phyloP scores from a whole-genome alignment of 768 basidiomycete genomes.

The Amanita fuliginea region DNA sequence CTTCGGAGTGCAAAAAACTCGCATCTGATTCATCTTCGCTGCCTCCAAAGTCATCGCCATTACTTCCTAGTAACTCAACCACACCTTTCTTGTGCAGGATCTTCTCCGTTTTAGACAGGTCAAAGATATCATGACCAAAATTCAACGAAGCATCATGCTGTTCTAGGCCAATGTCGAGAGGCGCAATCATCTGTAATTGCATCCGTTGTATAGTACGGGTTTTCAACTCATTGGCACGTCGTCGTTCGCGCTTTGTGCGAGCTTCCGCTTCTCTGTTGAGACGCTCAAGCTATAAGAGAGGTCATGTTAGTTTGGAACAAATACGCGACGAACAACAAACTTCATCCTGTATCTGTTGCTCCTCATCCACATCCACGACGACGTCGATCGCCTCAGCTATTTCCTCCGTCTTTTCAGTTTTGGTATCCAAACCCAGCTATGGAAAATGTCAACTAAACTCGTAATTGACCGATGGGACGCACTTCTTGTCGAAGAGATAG shows the following conservation, averaged over 20 bases:
- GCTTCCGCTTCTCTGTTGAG: slow-evolving; percentile 68
- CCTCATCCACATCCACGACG: slow-evolving; percentile 68
- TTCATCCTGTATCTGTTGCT: slow-evolving; percentile 84
- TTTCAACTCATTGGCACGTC: slow-evolving; percentile 83
- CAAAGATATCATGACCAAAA: slow-evolving; percentile 82
- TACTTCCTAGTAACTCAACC: slow-evolving; percentile 21
- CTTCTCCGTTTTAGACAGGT: slow-evolving; percentile 49
- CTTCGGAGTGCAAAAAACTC: slow-evolving; percentile 45
- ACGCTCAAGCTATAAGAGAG: slow-evolving; percentile 59
- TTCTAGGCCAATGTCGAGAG: slow-evolving; percentile 91
- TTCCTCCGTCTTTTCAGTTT: slow-evolving; percentile 63
- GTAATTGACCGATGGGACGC: slow-evolving; percentile 10
- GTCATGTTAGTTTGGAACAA: slow-evolving; percentile 3
- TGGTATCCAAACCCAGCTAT: slow-evolving; percentile 79
- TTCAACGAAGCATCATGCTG: slow-evolving; percentile 64
- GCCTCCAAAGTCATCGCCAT: slow-evolving; percentile 11
- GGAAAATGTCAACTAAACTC: background rate
- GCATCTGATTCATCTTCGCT: slow-evolving; percentile 27
- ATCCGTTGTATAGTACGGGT: slow-evolving; percentile 83
- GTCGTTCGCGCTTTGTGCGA: slow-evolving; percentile 67
- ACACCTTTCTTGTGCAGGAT: slow-evolving; percentile 27
- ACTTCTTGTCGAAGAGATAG: slow-evolving; percentile 82
- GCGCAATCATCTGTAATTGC: slow-evolving; percentile 96
- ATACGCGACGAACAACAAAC: slow-evolving; percentile 24
- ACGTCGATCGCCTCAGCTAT: slow-evolving; percentile 62